A percentile compares a stretch with the other conserved stretches of the same genome.
These are phyloP conservation scores for Hyaloperonospora arabidopsidis DNA, from an alignment of 352 stramenopile species.

Conservation along the genomic window DNA sequence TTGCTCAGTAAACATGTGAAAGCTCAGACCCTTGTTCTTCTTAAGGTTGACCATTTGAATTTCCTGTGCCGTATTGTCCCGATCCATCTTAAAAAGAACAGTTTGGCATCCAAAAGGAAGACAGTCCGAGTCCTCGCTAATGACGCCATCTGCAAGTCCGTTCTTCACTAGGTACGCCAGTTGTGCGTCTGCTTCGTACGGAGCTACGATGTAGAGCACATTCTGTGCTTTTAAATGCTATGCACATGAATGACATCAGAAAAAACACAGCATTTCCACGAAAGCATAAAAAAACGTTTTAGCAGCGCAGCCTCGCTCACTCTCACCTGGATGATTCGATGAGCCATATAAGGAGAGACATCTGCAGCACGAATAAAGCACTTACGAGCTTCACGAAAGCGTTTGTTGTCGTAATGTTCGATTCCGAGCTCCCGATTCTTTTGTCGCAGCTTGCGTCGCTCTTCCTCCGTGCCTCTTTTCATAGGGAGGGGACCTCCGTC, in stretches of 20 bases:
- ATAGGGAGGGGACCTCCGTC: constrained; percentile 64
- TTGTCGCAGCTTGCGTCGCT: constrained; percentile 51
- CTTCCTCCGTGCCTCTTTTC: constrained; percentile 73
- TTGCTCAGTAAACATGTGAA: constrained; percentile 78
- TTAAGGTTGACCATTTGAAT: constrained; percentile 67
- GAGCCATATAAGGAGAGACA: constrained; percentile 73
- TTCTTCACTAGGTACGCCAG: constrained; percentile 85
- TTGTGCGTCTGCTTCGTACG: constrained; percentile 97
- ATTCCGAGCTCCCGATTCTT: constrained; percentile 65
- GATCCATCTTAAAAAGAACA: constrained; percentile 95
- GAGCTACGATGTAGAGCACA: constrained; percentile 91
- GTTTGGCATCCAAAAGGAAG: constrained; percentile 88
- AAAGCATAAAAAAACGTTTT: not conserved
- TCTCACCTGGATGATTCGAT: constrained; percentile 66
- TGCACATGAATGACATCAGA: constrained; percentile 5
- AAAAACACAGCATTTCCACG: constrained; percentile 2
- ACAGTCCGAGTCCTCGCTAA: constrained; percentile 95
- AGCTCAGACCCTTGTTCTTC: constrained; percentile 60
- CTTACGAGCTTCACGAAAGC: constrained; percentile 58
- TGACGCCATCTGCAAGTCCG: constrained; percentile 87
- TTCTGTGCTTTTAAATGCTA: constrained; percentile 48
- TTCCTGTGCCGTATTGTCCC: constrained; percentile 75
- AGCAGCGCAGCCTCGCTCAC: not conserved
- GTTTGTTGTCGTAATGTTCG: constrained; percentile 43
- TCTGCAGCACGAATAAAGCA: constrained; percentile 65